Base-by-base conservation (phyloP, 805 yeast genomes). In the Lipomyces starkeyi region DNA sequence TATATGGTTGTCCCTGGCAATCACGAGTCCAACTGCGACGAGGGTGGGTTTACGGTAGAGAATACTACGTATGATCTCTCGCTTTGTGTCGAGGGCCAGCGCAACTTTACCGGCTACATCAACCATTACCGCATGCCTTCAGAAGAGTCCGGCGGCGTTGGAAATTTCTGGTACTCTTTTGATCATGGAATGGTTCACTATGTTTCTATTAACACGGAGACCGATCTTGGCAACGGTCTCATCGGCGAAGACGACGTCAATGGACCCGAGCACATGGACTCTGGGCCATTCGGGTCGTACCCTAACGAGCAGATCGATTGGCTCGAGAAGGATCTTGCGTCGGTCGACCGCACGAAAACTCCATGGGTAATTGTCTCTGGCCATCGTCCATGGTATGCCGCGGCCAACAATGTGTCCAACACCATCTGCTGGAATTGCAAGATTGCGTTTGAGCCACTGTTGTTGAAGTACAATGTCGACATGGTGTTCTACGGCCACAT, bases 101-200 rank as follows among this genome's bases (percentile, higher is more conserved):
- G 73, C 20, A 77, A 77, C 64, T 77, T 77, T 58, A 69, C 77
- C n/a, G 76, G 74, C 13, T 76, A 72, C 64, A 71, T 64, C 27
- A 63, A 72, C 59, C 78, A 74, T 62, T 77, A 72, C 73, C 68
- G 73, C 59, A 77, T 77, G 79, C 79, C 79, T 14, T 32, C 69
- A 22, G 65, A 54, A 40, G 77, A 71, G 59, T 70, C 77, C 29
- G 74, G 73, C n/a, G 77, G 75, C 35, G 67, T 62, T 27, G 65
- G 71, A n/a, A 76, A 76, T 57, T 72, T 77, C 73, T 77, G 79
- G 79, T 77, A 76, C 65, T 77, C 79, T 1, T 77, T 72, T 47
- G 78, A 77, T 58, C 75, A 77, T 63, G 78, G 78, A n/a, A 65
- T 70, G 61, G 79, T 71, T 4, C 79, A 77, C 64, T 77, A 74